phyloP scores from a whole-genome alignment of 176 grass and related monocot genomes.

The Oryza glumipatula region DNA sequence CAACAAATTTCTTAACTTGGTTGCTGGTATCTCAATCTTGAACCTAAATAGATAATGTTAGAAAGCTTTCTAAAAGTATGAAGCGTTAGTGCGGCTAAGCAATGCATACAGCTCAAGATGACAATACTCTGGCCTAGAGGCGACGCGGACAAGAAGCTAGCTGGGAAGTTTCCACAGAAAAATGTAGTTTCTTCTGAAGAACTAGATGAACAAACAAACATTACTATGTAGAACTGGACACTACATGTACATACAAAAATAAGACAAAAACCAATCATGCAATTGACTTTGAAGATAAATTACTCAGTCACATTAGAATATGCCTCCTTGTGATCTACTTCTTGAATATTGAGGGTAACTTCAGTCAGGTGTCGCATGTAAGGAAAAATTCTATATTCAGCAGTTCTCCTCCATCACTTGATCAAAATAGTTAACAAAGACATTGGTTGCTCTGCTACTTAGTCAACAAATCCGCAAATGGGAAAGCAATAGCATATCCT shows the following conservation, averaged over 20 bases:
- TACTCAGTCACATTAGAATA: neutral
- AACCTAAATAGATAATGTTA: no score
- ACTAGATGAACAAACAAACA: neutral
- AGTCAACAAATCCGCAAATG: neutral
- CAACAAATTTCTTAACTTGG: no score
- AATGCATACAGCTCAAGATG: slow-evolving; percentile 5
- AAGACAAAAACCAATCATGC: neutral
- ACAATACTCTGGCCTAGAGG: neutral
- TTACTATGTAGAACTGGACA: no score
- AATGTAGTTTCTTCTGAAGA: neutral
- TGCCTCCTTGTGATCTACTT: neutral
- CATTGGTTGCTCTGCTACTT: neutral
- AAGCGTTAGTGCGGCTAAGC: neutral
- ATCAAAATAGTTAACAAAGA: slow-evolving; percentile 25
- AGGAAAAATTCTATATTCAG: neutral
- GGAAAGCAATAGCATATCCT: neutral
- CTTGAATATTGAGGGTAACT: neutral
- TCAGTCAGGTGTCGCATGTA: neutral
- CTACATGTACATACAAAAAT: neutral
- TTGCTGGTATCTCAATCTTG: no score
- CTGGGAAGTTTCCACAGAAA: neutral
- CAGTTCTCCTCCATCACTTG: slow-evolving; percentile 18
- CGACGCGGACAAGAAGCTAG: neutral
- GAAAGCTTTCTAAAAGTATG: neutral
- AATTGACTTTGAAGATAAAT: no score